Evolutionary conservation across 176 grass and related monocot genomes (phyloP).

Genomic region (Bromus sterilis): DNA sequence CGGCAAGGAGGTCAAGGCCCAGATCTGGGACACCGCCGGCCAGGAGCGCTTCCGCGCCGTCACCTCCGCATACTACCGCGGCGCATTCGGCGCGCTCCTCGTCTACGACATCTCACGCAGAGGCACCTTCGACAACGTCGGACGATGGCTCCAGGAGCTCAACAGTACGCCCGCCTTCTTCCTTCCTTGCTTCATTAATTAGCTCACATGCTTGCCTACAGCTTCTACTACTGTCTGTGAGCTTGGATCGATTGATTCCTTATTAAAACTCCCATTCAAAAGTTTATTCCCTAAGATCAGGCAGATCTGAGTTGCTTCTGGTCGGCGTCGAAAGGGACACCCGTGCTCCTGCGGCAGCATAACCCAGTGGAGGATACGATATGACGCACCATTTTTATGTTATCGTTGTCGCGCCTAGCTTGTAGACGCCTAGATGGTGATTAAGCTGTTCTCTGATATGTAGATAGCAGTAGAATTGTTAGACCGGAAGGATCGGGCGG

Average conservation of each 20-base stretch:
- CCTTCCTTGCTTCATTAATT: neutral
- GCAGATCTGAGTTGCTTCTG: conserved; percentile 20
- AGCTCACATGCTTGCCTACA: neutral
- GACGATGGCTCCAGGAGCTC: conserved; percentile 52
- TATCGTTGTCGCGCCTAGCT: neutral
- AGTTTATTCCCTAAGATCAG: neutral
- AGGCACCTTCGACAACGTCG: conserved; percentile 53
- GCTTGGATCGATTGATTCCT: neutral
- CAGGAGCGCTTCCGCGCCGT: conserved; percentile 80
- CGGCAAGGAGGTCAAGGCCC: conserved; percentile 88
- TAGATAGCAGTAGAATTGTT: neutral
- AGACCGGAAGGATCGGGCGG: neutral
- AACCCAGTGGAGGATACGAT: neutral
- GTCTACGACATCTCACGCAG: conserved; percentile 63
- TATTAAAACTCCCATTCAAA: neutral
- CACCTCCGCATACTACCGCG: conserved; percentile 61
- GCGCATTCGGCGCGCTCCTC: conserved; percentile 55
- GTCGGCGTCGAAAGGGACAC: neutral
- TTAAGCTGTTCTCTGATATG: neutral
- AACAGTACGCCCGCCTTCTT: conserved; percentile 25
- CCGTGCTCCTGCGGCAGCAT: neutral
- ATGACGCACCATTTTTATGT: neutral
- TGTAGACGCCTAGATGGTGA: conserved; percentile 10
- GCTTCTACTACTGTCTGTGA: neutral
- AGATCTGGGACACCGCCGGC: conserved; percentile 97